Percentiles rank a stretch among this genome's conserved stretches.
These are phyloP conservation scores for Boletales sp. DNA, from an alignment of 768 basidiomycete species.

Conservation along the genomic window DNA sequence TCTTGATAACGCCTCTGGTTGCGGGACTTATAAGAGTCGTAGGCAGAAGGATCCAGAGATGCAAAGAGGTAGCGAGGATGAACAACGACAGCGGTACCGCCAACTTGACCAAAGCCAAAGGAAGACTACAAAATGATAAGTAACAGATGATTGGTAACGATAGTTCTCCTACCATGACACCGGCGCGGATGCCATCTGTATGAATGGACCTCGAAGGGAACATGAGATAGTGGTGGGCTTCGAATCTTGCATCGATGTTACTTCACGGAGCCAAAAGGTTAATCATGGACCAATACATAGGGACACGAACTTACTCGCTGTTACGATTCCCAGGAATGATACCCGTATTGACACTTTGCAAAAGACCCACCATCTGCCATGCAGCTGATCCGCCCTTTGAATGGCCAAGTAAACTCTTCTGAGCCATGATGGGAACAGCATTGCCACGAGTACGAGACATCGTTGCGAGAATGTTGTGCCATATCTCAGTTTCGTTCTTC, in stretches of 20 bases:
- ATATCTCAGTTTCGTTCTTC: constrained; percentile 96
- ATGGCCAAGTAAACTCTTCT: constrained; percentile 96
- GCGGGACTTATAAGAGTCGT: constrained; percentile 70
- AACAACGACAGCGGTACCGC: constrained; percentile 83
- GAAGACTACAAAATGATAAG: constrained; percentile 55
- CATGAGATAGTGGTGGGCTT: constrained; percentile 85
- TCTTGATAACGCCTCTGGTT: constrained; percentile 63
- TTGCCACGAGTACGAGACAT: constrained; percentile 91
- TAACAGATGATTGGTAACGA: background rate
- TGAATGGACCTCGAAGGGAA: constrained; percentile 97
- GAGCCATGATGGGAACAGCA: constrained; percentile 95
- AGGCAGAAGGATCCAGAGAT: constrained; percentile 71
- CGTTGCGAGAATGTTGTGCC: constrained; percentile 91
- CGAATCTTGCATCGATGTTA: constrained; percentile 92
- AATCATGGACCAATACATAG: background rate
- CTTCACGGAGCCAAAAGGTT: constrained; percentile 34
- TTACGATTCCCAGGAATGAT: constrained; percentile 94
- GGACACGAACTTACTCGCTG: constrained; percentile 71
- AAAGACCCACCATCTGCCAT: constrained; percentile 92
- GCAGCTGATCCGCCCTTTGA: constrained; percentile 99
- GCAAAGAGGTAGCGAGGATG: constrained; percentile 92
- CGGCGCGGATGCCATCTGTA: constrained; percentile 88
- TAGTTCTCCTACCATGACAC: constrained; percentile 66
- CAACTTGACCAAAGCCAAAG: constrained; percentile 98
- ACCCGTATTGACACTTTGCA: constrained; percentile 81